Base-by-base conservation (phyloP, 1,139 yeast species). In the Hyphopichia khmerensis region DNA sequence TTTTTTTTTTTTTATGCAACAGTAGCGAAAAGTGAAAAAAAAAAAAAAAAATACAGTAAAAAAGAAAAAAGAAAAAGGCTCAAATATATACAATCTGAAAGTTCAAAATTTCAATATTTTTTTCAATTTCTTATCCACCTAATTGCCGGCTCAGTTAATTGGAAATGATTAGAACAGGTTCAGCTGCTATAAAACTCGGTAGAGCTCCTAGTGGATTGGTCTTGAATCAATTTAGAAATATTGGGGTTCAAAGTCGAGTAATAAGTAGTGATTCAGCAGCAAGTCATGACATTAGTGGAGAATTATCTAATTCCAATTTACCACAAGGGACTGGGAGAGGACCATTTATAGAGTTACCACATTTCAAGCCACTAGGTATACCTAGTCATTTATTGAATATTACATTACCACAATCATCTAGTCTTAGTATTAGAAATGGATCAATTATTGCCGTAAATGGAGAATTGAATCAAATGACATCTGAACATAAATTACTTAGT, bases 281-380 rank as follows among this genome's bases (percentile, higher is more conserved):
- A 8, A 26, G 29, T 26, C 29, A 33, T 33, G 27, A 33, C 19
- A 21, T n/a, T 16, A 33, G 26, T 33, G 27, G 19, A n/a, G 26
- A 33, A 16, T 27, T 39, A 9, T 18, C 37, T 10, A 39, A 29
- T 15, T 9, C 10, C 11, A 21, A 27, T n/a, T 35, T 39, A 26
- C 41, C 41, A 47, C 50, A 19, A 23, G 36, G 36, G 37, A 67
- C 72, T 1, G 75, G 75, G 1, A 53, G 52, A 33, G 77, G 77
- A 1, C 77, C 77, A 13, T 72, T 72, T 43, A 55, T 65, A 14
- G 75, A 67, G 41, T 47, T 66, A 15, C 75, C 76, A 1, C 47
- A 50, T 24, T 68, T 70, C 49, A 51, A 50, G 31, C 65, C 73
- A 4, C 40, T 69, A 1, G 75, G 74, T 4, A 43, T 49, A 11